Conservation (phyloP, 495 filamentous ascomycete species). For the Choiromyces venosus region DNA sequence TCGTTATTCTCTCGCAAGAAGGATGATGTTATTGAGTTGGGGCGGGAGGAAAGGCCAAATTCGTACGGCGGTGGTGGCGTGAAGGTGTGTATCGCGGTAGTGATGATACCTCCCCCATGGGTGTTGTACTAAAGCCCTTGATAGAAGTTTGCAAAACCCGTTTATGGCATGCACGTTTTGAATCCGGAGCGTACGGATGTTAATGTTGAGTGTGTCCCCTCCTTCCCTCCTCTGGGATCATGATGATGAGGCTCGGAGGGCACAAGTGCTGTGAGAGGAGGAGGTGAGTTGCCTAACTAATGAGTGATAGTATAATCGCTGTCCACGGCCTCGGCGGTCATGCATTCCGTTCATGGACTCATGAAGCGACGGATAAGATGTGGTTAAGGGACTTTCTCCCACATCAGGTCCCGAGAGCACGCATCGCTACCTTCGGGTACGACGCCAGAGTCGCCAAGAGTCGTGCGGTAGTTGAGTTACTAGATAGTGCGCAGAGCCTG, state of each 20-base stretch:
- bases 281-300: not conserved
- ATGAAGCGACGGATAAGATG: conserved; percentile 24
- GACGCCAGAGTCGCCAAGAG: conserved; percentile 16
- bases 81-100: not conserved
- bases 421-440: conserved; percentile 44
- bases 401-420: conserved; percentile 33
- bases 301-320: conserved; percentile 28
- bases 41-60: not conserved
- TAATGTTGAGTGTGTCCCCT: not conserved
- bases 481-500: not conserved
- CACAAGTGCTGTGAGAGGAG: not conserved
- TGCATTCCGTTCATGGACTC: conserved; percentile 28
- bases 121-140: not conserved
- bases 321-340: conserved; percentile 38
- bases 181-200: not conserved
- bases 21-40: not conserved
- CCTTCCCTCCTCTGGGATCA: not conserved
- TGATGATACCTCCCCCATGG: not conserved
- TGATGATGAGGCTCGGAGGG: not conserved
- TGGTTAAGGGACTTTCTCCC: conserved; percentile 42
- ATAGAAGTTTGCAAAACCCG: not conserved
- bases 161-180: not conserved
- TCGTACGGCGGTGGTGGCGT: not conserved
- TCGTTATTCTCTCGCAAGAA: not conserved
- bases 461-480: not conserved